Percentiles rank a stretch among this genome's conserved stretches.
phyloP scores from a whole-genome alignment of 2,329 filamentous ascomycete species.

The Fusarium sp. region DNA sequence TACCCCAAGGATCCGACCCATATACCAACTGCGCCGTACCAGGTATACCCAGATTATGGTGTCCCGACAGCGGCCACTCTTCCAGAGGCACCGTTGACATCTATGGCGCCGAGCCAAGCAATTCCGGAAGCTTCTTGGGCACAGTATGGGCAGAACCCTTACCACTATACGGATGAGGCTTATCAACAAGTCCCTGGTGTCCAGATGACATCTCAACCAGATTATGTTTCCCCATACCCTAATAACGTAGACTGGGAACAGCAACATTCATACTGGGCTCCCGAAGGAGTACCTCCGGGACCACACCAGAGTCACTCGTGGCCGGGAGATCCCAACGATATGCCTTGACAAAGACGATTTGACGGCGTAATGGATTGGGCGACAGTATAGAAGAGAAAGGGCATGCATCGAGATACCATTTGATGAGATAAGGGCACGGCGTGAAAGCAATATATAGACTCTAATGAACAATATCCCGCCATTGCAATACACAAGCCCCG shows the following conservation, averaged over 20 bases:
- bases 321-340: neutral
- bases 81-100: neutral
- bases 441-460: conserved; percentile 30
- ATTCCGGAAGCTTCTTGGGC: too few species aligned
- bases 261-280: neutral
- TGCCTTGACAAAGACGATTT: neutral
- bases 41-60: neutral
- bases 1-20: too few species aligned
- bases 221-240: neutral
- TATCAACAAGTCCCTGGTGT: neutral
- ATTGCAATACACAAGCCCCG: conserved; percentile 25
- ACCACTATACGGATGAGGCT: neutral
- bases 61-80: neutral
- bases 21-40: neutral
- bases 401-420: conserved; percentile 34
- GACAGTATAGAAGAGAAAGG: conserved; percentile 13
- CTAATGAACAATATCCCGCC: conserved; percentile 35
- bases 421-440: conserved; percentile 19
- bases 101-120: neutral
- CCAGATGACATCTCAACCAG: neutral
- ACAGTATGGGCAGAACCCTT: neutral
- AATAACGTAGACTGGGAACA: neutral
- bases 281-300: neutral
- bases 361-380: conserved; percentile 6
- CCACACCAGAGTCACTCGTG: neutral